Evolutionary conservation across 768 basidiomycete genomes (phyloP), one percentile per base, ranked within the genome.

Genomic region (Macrolepiota dolichaula): DNA sequence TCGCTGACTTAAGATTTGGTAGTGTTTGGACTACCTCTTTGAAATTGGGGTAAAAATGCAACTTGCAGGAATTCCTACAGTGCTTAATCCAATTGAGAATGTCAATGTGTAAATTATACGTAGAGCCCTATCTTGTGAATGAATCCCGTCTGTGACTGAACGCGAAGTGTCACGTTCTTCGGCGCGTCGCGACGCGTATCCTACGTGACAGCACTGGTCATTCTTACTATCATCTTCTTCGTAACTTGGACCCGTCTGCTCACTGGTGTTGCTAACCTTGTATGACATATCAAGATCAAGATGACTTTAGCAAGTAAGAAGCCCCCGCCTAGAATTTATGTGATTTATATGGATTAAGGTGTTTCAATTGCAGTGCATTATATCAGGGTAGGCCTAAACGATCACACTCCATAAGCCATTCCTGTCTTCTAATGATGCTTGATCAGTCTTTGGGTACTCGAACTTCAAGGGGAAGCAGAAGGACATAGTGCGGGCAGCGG

Each of bases 11-110:
- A 22, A 11, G 36, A 50, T 42, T 47, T n/a, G 22, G 37, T 65
- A 91, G 87, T 96, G 94, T 71, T 81, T 95, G 32, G 94, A 96
- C 70, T 96, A 95, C 73, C 79, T 96, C 17, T 93, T 95, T 66
- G 94, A 96, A 70, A 86, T 95, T 53, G 88, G 84, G 11, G 91
- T 93, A 56, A 91, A 89, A 74, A 91, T 91, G 89, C 88, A 83
- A 68, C 72, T 84, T 40, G 85, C 85, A 0, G 84, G 84, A 1
- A 66, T 89, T 9, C 79, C 79, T 5, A 84, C 85, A 1, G 76
- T 77, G 10, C 65, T 79, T 46, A 74, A 74, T 59, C 29, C 52
- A 11, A 50, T 24, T 19, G 38, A 37, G 24, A 29, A 19, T 4
- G 29, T 9, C 5, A 19, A 25, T 27, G 17, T 38, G 13, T 36